Evolutionary conservation across 2,329 filamentous ascomycete genomes (phyloP).

Genomic region (Uncinocarpus reesii): DNA sequence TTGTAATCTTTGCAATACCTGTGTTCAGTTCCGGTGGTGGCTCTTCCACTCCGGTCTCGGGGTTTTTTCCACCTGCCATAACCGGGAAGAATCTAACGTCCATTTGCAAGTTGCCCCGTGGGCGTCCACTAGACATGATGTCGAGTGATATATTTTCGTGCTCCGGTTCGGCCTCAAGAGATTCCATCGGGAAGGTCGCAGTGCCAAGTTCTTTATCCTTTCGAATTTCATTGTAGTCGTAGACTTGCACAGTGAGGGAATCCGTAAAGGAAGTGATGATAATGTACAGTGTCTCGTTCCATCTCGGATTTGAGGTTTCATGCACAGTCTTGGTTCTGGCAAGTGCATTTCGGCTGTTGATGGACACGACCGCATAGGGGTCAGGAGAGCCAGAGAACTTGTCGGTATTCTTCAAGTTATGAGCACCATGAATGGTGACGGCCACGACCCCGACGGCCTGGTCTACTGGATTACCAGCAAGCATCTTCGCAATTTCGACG

Average conservation of each 20-base stretch:
- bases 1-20: constrained; percentile 83
- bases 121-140: constrained; percentile 71
- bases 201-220: constrained; percentile 93
- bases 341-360: constrained; percentile 72
- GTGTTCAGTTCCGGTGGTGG: constrained; percentile 83
- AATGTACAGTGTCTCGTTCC: constrained; percentile 95
- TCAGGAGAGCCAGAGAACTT: constrained; percentile 87
- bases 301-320: constrained; percentile 76
- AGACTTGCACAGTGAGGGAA: constrained; percentile 70
- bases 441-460: constrained; percentile 91
- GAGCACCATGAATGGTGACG: constrained; percentile 79
- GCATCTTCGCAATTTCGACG: constrained; percentile 96
- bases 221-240: constrained; percentile 88
- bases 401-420: constrained; percentile 88
- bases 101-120: constrained; percentile 65
- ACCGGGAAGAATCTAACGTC: constrained; percentile 96
- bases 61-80: constrained; percentile 54
- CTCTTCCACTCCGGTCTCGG: constrained; percentile 65
- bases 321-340: constrained; percentile 80
- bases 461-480: constrained; percentile 85
- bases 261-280: constrained; percentile 89
- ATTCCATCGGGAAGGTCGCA: constrained; percentile 75
- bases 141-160: constrained; percentile 80
- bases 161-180: constrained; percentile 63
- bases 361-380: constrained; percentile 73